Evolutionary conservation across 179 eudicot genomes (phyloP).

Genomic region (Actinidia polygama): DNA sequence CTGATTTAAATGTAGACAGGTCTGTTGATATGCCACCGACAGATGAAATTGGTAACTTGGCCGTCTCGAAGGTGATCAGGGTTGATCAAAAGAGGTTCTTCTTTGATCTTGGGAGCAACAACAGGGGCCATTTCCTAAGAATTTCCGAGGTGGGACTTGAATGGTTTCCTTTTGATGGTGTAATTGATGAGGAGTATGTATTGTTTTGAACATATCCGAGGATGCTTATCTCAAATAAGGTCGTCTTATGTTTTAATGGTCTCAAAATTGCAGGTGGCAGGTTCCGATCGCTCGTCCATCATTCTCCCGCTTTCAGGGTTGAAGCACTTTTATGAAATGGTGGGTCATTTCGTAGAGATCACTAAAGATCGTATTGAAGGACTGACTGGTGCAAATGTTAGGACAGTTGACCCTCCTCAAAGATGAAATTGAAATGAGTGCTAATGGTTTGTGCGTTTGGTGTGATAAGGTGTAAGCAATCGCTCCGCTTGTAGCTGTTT

Average conservation of each 20-base stretch:
- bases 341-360: slow-evolving; percentile 91
- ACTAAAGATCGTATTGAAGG: slow-evolving; percentile 85
- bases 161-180: neutral
- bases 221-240: neutral
- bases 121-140: slow-evolving; percentile 86
- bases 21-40: slow-evolving; percentile 67
- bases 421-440: slow-evolving; percentile 40
- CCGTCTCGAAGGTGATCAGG: slow-evolving; percentile 89
- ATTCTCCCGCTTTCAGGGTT: slow-evolving; percentile 93
- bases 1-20: slow-evolving; percentile 65
- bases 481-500: neutral
- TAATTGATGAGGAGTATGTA: neutral
- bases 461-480: neutral
- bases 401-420: slow-evolving; percentile 88
- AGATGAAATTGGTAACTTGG: slow-evolving; percentile 67
- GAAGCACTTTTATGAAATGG: slow-evolving; percentile 89
- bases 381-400: slow-evolving; percentile 80
- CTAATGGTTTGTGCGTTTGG: neutral
- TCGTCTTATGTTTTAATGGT: neutral
- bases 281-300: slow-evolving; percentile 91
- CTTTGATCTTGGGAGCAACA: slow-evolving; percentile 97
- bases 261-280: slow-evolving; percentile 73
- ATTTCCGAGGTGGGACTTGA: slow-evolving; percentile 75
- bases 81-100: slow-evolving; percentile 97
- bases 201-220: neutral